These are phyloP conservation scores for Potentilla sterilis DNA, from an alignment of 306 rosid genomes.

Conservation along the genomic window DNA sequence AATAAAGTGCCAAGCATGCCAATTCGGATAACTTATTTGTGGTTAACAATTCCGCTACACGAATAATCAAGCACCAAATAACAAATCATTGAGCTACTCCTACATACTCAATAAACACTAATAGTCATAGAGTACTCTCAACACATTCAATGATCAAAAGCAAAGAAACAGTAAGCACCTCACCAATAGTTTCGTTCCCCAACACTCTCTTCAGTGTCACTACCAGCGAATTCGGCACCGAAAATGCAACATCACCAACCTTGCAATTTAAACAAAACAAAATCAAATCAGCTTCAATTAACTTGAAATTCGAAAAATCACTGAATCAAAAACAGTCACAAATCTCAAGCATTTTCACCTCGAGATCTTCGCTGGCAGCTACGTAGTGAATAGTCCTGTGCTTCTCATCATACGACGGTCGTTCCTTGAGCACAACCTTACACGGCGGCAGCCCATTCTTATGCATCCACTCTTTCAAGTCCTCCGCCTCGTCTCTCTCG, in stretches of 20 bases:
- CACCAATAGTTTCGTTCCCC: slow-evolving; percentile 94
- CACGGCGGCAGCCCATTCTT: slow-evolving; percentile 80
- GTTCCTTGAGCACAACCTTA: slow-evolving; percentile 75
- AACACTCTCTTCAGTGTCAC: slow-evolving; percentile 91
- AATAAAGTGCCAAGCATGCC: slow-evolving; percentile 97
- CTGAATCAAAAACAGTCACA: neutral
- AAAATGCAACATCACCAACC: slow-evolving; percentile 91
- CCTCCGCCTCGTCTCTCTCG: slow-evolving; percentile 49
- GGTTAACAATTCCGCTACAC: slow-evolving; percentile 89
- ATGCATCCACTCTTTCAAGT: slow-evolving; percentile 92
- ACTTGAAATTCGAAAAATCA: neutral
- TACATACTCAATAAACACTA: neutral
- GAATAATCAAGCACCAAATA: slow-evolving; percentile 26
- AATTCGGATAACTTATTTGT: slow-evolving; percentile 92
- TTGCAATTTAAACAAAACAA: slow-evolving; percentile 26
- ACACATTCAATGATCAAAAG: neutral
- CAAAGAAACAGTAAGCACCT: slow-evolving; percentile 30
- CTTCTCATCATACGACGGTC: slow-evolving; percentile 49
- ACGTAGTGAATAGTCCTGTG: slow-evolving; percentile 77
- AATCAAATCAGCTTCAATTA: neutral
- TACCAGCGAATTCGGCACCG: slow-evolving; percentile 79
- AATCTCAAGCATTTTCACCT: slow-evolving; percentile 36
- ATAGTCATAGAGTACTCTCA: neutral
- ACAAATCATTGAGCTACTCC: neutral
- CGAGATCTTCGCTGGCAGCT: slow-evolving; percentile 86